Percentiles rank a stretch among this genome's conserved stretches.
phyloP scores from a whole-genome alignment of 345 rosid genomes.

The Sonneratia alba region DNA sequence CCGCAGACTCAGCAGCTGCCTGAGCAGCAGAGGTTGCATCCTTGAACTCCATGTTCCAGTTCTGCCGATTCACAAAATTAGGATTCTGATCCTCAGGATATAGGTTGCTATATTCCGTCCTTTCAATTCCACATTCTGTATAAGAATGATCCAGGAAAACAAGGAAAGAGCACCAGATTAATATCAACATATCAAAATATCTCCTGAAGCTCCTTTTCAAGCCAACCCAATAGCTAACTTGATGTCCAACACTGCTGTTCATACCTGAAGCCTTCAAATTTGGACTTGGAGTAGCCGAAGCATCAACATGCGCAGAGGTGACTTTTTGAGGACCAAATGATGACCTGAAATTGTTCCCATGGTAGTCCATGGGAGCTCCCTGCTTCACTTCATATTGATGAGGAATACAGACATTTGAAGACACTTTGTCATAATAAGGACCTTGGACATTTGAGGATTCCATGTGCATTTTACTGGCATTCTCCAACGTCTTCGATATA shows the following conservation, averaged over 20 bases:
- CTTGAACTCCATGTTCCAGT: slow-evolving; percentile 62
- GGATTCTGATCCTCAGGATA: slow-evolving; percentile 24
- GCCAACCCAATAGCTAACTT: neutral
- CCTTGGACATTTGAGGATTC: slow-evolving; percentile 29
- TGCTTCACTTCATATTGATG: slow-evolving; percentile 13
- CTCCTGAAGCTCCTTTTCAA: neutral
- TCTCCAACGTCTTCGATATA: slow-evolving; percentile 42
- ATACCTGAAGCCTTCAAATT: slow-evolving; percentile 12
- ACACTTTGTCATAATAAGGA: slow-evolving; percentile 17
- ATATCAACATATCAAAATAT: neutral
- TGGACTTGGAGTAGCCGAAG: slow-evolving; percentile 5
- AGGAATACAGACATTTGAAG: slow-evolving; percentile 13
- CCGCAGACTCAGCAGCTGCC: slow-evolving; percentile 97
- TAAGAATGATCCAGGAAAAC: neutral
- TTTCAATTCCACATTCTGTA: slow-evolving; percentile 37
- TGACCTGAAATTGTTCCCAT: slow-evolving; percentile 24
- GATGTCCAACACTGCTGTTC: neutral
- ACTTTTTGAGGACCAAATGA: slow-evolving; percentile 24
- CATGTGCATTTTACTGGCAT: slow-evolving; percentile 17
- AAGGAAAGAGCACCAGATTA: neutral
- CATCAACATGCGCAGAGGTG: slow-evolving; percentile 4
- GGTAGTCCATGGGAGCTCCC: slow-evolving; percentile 7
- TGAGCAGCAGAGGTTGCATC: slow-evolving; percentile 90
- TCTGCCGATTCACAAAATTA: slow-evolving; percentile 21
- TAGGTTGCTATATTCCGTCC: slow-evolving; percentile 25